These are phyloP conservation scores for Starmerella apis DNA, from an alignment of 805 yeast species.

Conservation along the genomic window DNA sequence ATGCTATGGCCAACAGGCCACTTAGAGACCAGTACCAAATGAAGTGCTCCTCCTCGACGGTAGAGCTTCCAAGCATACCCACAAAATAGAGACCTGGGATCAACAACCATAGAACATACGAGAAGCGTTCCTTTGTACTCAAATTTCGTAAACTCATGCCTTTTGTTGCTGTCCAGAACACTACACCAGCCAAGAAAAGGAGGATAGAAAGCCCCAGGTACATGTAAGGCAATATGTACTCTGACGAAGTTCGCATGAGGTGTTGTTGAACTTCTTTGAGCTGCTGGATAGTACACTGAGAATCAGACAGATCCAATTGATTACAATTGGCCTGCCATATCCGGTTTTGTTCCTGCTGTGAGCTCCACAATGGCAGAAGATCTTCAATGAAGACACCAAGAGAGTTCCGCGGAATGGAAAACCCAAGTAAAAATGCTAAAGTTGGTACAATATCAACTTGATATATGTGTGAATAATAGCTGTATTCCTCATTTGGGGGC, in stretches of 20 bases:
- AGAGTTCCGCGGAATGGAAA: slow-evolving; percentile 61
- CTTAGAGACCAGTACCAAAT: slow-evolving; percentile 79
- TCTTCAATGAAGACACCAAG: slow-evolving; percentile 61
- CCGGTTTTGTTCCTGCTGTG: slow-evolving; percentile 15
- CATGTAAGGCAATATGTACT: slow-evolving; percentile 53
- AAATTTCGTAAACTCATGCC: neutral
- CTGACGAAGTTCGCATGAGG: slow-evolving; percentile 43
- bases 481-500: slow-evolving; percentile 37
- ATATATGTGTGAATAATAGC: slow-evolving; percentile 44
- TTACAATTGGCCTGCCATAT: slow-evolving; percentile 26
- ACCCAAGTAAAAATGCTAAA: slow-evolving; percentile 46
- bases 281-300: slow-evolving; percentile 10
- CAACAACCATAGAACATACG: slow-evolving; percentile 25
- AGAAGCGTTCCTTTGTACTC: neutral
- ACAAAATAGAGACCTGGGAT: slow-evolving; percentile 36
- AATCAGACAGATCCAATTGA: slow-evolving; percentile 11
- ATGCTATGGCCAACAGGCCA: slow-evolving; percentile 26
- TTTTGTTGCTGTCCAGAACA: neutral
- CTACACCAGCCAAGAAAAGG: slow-evolving; percentile 29
- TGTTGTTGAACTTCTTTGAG: slow-evolving; percentile 35
- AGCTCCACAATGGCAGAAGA: slow-evolving; percentile 44
- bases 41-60: slow-evolving; percentile 93
- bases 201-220: slow-evolving; percentile 34
- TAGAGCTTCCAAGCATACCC: slow-evolving; percentile 72
- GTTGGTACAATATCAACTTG: slow-evolving; percentile 73